Base-by-base conservation (phyloP, 2,329 filamentous ascomycete species). In the Fusarium pseudonygamai region DNA sequence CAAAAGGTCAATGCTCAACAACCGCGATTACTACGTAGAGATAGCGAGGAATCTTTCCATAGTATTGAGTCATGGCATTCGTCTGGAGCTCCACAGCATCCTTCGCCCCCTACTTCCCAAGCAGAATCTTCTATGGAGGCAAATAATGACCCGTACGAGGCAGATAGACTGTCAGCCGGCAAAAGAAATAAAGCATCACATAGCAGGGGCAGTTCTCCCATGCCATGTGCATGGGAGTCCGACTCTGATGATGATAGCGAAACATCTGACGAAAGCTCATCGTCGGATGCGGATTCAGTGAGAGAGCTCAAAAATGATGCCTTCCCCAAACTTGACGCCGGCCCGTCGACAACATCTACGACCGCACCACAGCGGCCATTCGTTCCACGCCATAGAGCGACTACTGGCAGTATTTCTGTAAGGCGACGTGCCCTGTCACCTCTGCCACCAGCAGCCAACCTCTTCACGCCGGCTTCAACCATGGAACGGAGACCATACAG, bases 401-500 rank as follows among this genome's bases (percentile, higher is more conserved):
- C 77, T 7, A 78, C 73, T 14, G 75, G 76, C 34, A 76, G 75
- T 37, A 76, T 77, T 36, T 78, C 77, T 15, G 77, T 78, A 37
- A 60, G 75, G 26, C 65, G 69, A 45, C 87, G 89, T 42, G 87
- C 88, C 14, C 84, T 93, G 13, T 92, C 92, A 0, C 91, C 92
- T 0, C 85, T 95, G 69, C 92, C 93, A 6, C 87, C 91, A 3
- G 85, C 91, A 1, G 90, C 91, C 12, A 92, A 91, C 67, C 82
- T 95, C 15, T 90, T 92, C 34, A 71, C 74, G 20, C 77, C 77
- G 77, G 86, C 87, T 10, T 87, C 90, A 9, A 71, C 69, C 80
- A 83, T 70, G 77, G 68, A 66, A 77, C 72, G 74, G 69, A 68
- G 56, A 50, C 73, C 75, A 6, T 71, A 71, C 40, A 62, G 67